phyloP scores from a whole-genome alignment of 805 yeast genomes.

The Saturnispora bothae region DNA sequence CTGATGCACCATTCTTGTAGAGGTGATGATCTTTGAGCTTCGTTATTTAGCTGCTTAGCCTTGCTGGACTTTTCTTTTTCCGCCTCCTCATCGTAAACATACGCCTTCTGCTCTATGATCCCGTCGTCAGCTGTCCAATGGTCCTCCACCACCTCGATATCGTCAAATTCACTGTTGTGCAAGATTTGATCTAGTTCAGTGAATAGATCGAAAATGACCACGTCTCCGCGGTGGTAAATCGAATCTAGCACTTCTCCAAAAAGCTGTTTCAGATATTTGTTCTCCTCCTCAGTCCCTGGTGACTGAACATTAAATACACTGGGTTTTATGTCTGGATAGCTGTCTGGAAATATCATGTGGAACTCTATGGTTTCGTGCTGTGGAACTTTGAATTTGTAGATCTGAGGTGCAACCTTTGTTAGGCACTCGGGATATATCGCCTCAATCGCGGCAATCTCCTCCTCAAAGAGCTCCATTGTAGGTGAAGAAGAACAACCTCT shows the following conservation, averaged over 20 bases:
- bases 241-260: conserved; percentile 44
- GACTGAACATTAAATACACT: conserved; percentile 44
- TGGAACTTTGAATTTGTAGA: conserved; percentile 45
- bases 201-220: conserved; percentile 70
- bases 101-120: conserved; percentile 5
- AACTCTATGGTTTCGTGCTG: conserved; percentile 49
- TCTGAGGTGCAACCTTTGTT: conserved; percentile 27
- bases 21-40: conserved; percentile 36
- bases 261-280: conserved; percentile 36
- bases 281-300: conserved; percentile 23
- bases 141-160: conserved; percentile 18
- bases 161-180: conserved; percentile 27
- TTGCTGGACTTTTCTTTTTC: conserved; percentile 17
- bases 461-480: conserved; percentile 35
- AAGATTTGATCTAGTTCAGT: conserved; percentile 53
- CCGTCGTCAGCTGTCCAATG: conserved; percentile 17
- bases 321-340: conserved; percentile 63
- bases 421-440: conserved; percentile 75
- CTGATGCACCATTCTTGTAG: conserved; percentile 69
- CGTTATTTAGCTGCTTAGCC: neutral
- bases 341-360: conserved; percentile 61
- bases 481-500: too few relatives aligned
- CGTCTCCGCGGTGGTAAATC: conserved; percentile 50
- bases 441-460: conserved; percentile 74
- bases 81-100: conserved; percentile 20